Conservation (phyloP, 2,329 filamentous ascomycete species). For the Trichoderma sp. region DNA sequence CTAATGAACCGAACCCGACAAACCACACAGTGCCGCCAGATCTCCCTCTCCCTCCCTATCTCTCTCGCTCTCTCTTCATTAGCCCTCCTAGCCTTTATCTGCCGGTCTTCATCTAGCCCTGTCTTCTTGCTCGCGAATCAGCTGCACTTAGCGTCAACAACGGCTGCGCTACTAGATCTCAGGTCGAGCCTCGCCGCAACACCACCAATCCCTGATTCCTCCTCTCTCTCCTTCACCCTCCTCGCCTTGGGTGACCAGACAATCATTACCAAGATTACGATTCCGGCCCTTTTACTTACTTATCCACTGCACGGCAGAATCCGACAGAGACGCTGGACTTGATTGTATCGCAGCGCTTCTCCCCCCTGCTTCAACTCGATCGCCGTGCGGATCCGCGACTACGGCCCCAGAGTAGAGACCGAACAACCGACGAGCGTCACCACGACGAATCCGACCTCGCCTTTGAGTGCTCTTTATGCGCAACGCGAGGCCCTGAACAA, state of each 20-base stretch:
- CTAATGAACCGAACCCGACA: background rate
- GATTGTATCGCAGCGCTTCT: background rate
- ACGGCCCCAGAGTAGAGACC: background rate
- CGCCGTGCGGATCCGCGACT: slow-evolving; percentile 12
- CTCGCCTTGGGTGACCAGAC: background rate
- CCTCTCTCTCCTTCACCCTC: background rate
- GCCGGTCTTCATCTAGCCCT: slow-evolving; percentile 14
- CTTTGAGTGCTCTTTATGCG: background rate
- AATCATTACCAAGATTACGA: background rate
- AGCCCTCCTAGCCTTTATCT: background rate
- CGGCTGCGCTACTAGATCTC: slow-evolving; percentile 28
- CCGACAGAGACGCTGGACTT: background rate
- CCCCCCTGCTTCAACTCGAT: background rate
- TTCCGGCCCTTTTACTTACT: background rate
- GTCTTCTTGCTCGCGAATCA: background rate
- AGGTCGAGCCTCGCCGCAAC: slow-evolving; percentile 25
- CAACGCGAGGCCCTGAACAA: background rate
- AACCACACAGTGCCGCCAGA: background rate
- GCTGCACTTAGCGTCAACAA: background rate
- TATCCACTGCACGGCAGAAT: background rate
- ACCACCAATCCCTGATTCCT: background rate
- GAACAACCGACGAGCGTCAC: background rate
- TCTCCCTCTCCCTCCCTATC: background rate
- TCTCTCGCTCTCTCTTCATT: background rate
- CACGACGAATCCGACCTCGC: slow-evolving; percentile 20